Evolutionary conservation across 768 basidiomycete genomes (phyloP), one percentile per base, ranked within the genome.

Genomic region (Vararia minispora): DNA sequence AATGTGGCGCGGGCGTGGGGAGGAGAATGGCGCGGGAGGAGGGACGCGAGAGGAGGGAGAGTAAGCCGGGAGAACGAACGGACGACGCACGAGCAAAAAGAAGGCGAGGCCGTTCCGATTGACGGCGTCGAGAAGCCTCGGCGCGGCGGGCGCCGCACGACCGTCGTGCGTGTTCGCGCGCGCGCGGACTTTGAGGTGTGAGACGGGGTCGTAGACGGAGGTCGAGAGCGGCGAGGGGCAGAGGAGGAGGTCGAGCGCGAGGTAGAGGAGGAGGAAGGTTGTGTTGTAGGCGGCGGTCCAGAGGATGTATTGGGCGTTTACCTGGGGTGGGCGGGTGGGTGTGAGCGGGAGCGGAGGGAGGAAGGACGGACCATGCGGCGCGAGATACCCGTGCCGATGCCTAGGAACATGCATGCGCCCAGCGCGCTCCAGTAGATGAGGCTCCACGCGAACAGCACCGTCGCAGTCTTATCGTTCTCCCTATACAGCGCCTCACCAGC

Each of bases 201-300:
- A 62, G 3, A 49, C 50, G 13, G 59, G 58, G 0, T 65, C 58
- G 41, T 61, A 61, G 11, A 53, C 46, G 2, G 54, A 52, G 32
- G 43, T 56, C 2, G 59, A 50, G 17, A 57, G 41, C 9, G 60
- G 65, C 10, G 63, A 56, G 3, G 76, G 71, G 55, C 72, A 80
- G 57, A 88, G 82, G 28, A 59, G 49, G 39, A 83, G 67, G 48
- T 97, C 87, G 29, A 95, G 60, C 17, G 78, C 44, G 28, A 91
- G 65, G 60, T 95, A 94, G 10, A 72, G 76, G 5, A 90, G 66
- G 12, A 97, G 61, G 62, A 90, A 90, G 3, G 78, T 71, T 0
- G 80, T 79, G 55, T 97, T 98, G 74, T 75, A 94, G 8, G 87
- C 90, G 1, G 75, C 71, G 6, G 84, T 71, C 90, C 92, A 97